Conservation (phyloP, 495 filamentous ascomycete species). For the Hypoxylon lienhwacheense region DNA sequence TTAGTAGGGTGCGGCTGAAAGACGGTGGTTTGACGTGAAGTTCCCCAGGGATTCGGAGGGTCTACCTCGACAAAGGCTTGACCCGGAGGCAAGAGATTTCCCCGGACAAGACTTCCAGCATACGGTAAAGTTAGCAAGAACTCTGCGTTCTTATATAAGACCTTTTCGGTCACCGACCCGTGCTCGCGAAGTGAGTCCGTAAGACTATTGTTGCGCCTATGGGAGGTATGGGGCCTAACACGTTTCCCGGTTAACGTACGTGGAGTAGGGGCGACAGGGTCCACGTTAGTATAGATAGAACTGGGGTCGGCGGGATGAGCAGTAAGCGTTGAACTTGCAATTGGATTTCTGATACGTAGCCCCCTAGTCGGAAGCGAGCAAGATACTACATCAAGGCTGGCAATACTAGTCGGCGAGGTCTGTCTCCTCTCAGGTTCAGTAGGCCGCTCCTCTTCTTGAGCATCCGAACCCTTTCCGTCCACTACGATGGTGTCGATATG, state of each 20-base stretch:
- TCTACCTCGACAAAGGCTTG: conserved; percentile 75
- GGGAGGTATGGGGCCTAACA: conserved; percentile 49
- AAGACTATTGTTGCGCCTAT: conserved; percentile 60
- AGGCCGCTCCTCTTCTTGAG: conserved; percentile 41
- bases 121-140: conserved; percentile 66
- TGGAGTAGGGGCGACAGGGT: conserved; percentile 54
- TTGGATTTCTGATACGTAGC: conserved; percentile 49
- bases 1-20: conserved; percentile 47
- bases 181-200: conserved; percentile 87
- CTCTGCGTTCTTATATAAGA: conserved; percentile 55
- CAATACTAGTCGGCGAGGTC: conserved; percentile 54
- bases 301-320: conserved; percentile 67
- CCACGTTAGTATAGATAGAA: conserved; percentile 47
- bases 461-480: conserved; percentile 44
- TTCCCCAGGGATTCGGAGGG: conserved; percentile 56
- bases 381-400: conserved; percentile 67
- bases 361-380: conserved; percentile 79
- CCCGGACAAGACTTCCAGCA: conserved; percentile 82
- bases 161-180: conserved; percentile 51
- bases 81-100: conserved; percentile 73
- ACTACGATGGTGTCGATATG: conserved; percentile 48
- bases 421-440: conserved; percentile 40
- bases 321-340: conserved; percentile 50
- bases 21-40: conserved; percentile 49
- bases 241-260: conserved; percentile 56